Evolutionary conservation across 2,329 filamentous ascomycete species (phyloP), one percentile per base, ranked within the genome.

Genomic region (Alternaria arbusti): DNA sequence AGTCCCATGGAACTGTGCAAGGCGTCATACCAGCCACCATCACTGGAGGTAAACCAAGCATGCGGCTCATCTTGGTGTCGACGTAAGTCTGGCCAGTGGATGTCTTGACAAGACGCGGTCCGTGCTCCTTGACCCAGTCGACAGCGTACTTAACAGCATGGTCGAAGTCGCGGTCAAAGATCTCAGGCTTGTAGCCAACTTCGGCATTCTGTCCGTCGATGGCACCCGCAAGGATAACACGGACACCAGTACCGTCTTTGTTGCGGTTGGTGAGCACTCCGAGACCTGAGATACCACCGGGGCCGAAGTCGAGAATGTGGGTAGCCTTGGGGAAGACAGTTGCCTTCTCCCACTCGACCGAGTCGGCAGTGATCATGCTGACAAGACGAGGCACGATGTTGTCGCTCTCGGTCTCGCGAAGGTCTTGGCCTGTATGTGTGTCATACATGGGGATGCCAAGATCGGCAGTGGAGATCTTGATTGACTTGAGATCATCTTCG

Each of bases 81-180:
- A 99, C 93, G 71, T 92, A 97, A 3, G 93, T 97, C 77, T 94
- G 88, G 20, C 96, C 96, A 61, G 88, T 89, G 11, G 94, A 95
- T 13, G 92, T 97, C 82, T 93, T 96, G 73, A 97, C 90, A 46
- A 99, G 86, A 63, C 90, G 91, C n/a, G 96, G 96, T 10, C 95
- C 94, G 78, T 96, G 94, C 80, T 97, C 94, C 82, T 96, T 96
- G 61, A 99, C 94, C 96, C 96, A 99, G 81, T 99, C 93, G 28
- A 94, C 91, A 52, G 96, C 95, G 79, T 94, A 98, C 80, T 94
- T 96, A 75, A 99, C 91, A 6, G 96, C 94, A 75, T 97, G 89
- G 78, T 97, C 93, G 75, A 94, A 93, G 78, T 99, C 96, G 61
- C 96, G 91, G 78, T 99, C 95, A 74, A 99, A 99, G 55, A 99